Evolutionary conservation across 495 filamentous ascomycete genomes (phyloP).

Genomic region (Neurospora sp.): DNA sequence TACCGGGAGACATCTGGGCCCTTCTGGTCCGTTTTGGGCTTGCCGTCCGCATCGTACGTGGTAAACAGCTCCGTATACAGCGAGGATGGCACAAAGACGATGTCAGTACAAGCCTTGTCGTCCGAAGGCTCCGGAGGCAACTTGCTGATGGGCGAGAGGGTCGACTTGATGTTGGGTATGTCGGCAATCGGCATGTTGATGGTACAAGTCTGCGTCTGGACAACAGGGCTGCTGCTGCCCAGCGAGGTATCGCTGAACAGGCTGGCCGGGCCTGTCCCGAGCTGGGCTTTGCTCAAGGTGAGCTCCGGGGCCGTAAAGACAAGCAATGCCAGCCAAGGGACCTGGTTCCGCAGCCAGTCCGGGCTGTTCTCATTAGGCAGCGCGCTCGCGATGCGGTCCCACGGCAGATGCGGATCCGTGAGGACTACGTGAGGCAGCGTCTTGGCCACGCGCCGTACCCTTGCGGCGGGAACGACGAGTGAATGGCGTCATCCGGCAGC

Average conservation of each 20-base stretch:
- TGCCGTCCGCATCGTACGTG: background rate
- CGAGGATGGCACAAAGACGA: slow-evolving; percentile 1
- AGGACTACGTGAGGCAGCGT: slow-evolving; percentile 41
- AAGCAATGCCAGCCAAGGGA: slow-evolving; percentile 33
- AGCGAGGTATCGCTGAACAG: too few species aligned
- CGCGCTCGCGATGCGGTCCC: slow-evolving; percentile 11
- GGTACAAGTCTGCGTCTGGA: too few species aligned
- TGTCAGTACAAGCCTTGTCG: slow-evolving; percentile 3
- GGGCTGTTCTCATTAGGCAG: slow-evolving; percentile 14
- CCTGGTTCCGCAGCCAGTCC: slow-evolving; percentile 12
- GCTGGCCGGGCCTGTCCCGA: too few species aligned
- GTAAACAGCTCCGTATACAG: slow-evolving; percentile 10
- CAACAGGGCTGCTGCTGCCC: too few species aligned
- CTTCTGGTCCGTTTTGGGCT: background rate
- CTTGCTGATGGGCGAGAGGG: too few species aligned
- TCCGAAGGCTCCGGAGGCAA: slow-evolving; percentile 1
- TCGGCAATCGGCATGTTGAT: too few species aligned
- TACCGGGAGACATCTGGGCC: background rate
- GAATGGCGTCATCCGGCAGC: slow-evolving; percentile 8
- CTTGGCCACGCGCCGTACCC: slow-evolving; percentile 24
- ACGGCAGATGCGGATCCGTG: slow-evolving; percentile 37
- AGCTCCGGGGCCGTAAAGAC: slow-evolving; percentile 24
- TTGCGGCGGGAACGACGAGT: slow-evolving; percentile 32
- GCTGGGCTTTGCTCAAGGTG: background rate
- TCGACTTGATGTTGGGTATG: too few species aligned